Conservation (phyloP, 352 stramenopile genomes). For the Globisporangium nunn region DNA sequence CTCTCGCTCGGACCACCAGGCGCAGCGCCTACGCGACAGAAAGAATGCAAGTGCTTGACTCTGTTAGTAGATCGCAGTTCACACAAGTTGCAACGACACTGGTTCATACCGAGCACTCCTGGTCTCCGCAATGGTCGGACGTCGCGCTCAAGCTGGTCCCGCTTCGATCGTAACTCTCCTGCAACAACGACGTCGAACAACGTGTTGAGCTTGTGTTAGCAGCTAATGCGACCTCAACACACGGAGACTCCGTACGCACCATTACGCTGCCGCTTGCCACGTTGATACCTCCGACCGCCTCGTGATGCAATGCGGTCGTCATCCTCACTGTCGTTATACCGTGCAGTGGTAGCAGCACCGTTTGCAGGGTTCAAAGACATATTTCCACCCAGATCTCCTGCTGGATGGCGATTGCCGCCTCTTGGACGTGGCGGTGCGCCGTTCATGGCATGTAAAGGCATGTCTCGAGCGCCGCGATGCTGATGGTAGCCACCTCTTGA, state of each 20-base stretch:
- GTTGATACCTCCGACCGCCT: not conserved
- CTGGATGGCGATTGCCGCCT: too few relatives aligned
- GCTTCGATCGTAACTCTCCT: constrained; percentile 3
- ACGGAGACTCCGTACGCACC: not conserved
- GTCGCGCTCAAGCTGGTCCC: constrained; percentile 1
- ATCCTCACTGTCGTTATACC: not conserved
- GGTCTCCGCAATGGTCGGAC: not conserved
- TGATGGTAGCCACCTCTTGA: not conserved
- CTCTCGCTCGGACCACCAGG: not conserved
- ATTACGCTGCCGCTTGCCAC: constrained; percentile 4
- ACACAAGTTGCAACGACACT: not conserved
- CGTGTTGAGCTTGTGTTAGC: too few relatives aligned
- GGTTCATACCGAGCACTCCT: constrained; percentile 7
- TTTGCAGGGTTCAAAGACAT: too few relatives aligned
- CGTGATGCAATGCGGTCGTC: not conserved
- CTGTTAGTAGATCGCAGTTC: too few relatives aligned
- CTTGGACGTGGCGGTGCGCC: not conserved
- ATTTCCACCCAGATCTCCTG: too few relatives aligned
- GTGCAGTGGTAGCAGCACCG: too few relatives aligned
- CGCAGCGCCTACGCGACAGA: not conserved
- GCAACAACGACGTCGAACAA: not conserved
- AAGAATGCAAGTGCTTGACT: too few relatives aligned
- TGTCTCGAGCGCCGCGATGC: not conserved
- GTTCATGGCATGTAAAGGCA: not conserved
- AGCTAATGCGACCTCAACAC: too few relatives aligned